Evolutionary conservation across 306 rosid species (phyloP), one percentile per base, ranked within the genome.

Genomic region (Fagus sylvatica): DNA sequence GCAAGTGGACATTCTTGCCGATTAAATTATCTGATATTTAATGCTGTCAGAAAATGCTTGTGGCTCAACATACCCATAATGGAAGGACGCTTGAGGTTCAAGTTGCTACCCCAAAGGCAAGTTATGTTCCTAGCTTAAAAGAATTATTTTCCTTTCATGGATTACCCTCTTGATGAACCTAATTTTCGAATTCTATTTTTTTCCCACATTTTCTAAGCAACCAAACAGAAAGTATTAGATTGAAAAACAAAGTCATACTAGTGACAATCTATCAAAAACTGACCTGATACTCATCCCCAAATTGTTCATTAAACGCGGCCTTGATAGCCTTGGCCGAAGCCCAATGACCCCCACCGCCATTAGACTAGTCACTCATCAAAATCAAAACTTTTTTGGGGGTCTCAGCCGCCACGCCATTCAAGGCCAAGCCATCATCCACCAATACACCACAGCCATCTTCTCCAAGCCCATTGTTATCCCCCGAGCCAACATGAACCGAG

Each of bases 341-440:
- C 19, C 99, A 84, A 84, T 95, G 99, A 7, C 99, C 99, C 98
- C 98, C 99, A 61, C 99, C 96, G 4, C 97, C 93, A n/a, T n/a
- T n/a, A n/a, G n/a, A n/a, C n/a, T n/a, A n/a, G 65, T 95, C 98
- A 81, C 99, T 95, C 99, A 93, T 95, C 88, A 95, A 86, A 85
- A 90, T 95, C 75, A 93, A 80, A 75, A 91, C 96, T 6, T 82
- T 91, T 64, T 91, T 91, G 0, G 94, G 89, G 15, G n/a, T 80
- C 61, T 66, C 81, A 17, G 73, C 39, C 40, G 43, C 87, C 15
- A 60, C 87, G 6, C 81, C 85, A 77, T 81, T 88, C 80, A 76
- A 61, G n/a, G 78, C 72, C 73, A 79, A 69, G 6, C 71, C 82
- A 56, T 80, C 62, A 42, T 79, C 80, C 16, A 66, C 79, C 71